Evolutionary conservation across 768 basidiomycete genomes (phyloP).

Genomic region (Rhodosporidiobolus sp.): DNA sequence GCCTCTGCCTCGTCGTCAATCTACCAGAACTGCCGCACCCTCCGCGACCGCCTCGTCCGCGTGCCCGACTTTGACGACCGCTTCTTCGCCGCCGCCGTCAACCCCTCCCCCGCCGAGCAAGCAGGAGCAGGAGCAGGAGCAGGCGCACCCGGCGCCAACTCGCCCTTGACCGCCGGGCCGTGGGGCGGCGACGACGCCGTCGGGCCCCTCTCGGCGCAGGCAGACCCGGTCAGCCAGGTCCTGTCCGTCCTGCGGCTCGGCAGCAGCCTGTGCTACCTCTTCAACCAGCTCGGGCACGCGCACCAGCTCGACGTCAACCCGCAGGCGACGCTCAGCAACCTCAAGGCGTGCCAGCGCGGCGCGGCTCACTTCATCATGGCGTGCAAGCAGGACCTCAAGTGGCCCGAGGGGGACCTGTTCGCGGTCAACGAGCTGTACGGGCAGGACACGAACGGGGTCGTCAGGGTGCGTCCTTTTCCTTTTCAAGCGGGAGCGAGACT

Average conservation of each 20-base stretch:
- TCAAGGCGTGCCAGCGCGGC: slow-evolving; percentile 77
- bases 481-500: neutral
- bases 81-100: slow-evolving; percentile 31
- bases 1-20: slow-evolving; percentile 39
- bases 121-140: neutral
- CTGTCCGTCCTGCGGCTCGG: slow-evolving; percentile 93
- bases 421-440: slow-evolving; percentile 81
- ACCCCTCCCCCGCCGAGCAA: neutral
- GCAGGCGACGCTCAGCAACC: slow-evolving; percentile 64
- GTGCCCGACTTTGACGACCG: slow-evolving; percentile 41
- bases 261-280: slow-evolving; percentile 89
- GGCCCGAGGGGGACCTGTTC: slow-evolving; percentile 54
- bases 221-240: slow-evolving; percentile 85
- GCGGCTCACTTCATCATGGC: slow-evolving; percentile 90
- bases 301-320: slow-evolving; percentile 61
- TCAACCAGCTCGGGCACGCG: slow-evolving; percentile 68
- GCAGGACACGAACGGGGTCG: slow-evolving; percentile 89
- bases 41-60: slow-evolving; percentile 35
- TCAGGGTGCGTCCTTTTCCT: slow-evolving; percentile 65
- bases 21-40: slow-evolving; percentile 41
- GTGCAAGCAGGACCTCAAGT: slow-evolving; percentile 59
- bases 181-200: slow-evolving; percentile 2
- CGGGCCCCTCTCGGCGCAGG: slow-evolving; percentile 55
- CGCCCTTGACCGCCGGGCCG: neutral
- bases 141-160: neutral